Evolutionary conservation across 164 flowering plant genomes (phyloP), one percentile per base, ranked within the genome.

Genomic region (Dillenia suffruticosa): DNA sequence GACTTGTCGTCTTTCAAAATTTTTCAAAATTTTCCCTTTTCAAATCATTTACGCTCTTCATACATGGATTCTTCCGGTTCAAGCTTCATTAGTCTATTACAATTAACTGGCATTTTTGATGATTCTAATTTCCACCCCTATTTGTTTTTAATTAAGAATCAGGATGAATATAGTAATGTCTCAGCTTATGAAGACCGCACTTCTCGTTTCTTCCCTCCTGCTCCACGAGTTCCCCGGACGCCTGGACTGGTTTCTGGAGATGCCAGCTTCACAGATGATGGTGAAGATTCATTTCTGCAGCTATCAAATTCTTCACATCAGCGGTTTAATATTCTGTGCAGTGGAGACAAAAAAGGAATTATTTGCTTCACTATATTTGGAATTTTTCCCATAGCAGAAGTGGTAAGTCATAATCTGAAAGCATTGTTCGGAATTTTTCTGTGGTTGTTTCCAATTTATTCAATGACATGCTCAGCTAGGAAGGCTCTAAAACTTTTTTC

Each of bases 301-400:
- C 65, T 90, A 47, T 86, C 88, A 60, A 81, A 77, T 73, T 83
- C 95, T 62, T 80, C 96, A 47, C 79, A 74, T 65, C 95, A 86
- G 66, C 79, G 82, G 16, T 91, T 90, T 61, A 89, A 85, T 68
- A 84, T 90, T 63, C 76, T 94, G 40, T 89, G 95, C 70, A 91
- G 97, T 74, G 97, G 89, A 63, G 97, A 91, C 67, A 82, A 72
- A 67, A 95, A 84, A 75, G 98, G 98, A 66, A 77, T 58, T 77
- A 82, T 94, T 61, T 86, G 92, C 82, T 89, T 94, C 62, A 84
- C 79, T 64, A 94, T 94, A 72, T 89, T 94, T 87, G 98, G 97
- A 58, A 86, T 91, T 77, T 87, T 94, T 61, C 95, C 86, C 10
- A 82, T 94, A 24, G 97, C 90, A 64, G 84, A 81, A 72, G 71